Base-by-base conservation (phyloP, 2,329 filamentous ascomycete genomes). In the Nigrospora oryzae region DNA sequence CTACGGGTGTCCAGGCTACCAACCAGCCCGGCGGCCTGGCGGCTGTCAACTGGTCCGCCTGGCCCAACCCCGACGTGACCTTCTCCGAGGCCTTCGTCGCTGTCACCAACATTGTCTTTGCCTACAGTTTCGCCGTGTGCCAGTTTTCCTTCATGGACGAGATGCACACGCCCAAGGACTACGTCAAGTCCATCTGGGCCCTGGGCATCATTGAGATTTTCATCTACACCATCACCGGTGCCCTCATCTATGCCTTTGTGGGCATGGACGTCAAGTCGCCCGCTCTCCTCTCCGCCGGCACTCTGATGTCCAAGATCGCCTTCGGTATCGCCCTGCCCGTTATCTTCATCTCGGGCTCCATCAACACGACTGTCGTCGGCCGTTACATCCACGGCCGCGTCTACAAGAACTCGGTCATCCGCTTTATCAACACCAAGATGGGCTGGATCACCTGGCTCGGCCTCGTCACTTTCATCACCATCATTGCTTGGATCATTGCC, bases 401-500 rank as follows among this genome's bases (percentile, higher is more conserved):
- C n/a, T 63, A 59, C 50, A 48, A 45, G 36, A 49, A 61, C 53
- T 56, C 55, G 12, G 50, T 60, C 43, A 55, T 51, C 14, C 58
- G 56, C 12, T 63, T 58, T 50, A 61, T 63, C 51, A 63, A 63
- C 50, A 62, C 59, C 40, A 48, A 52, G 19, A 61, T 55, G 49
- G 60, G 59, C 28, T 63, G 60, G 60, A 48, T 49, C 23, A 55
- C 59, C 23, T 86, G 85, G 85, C 56, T 81, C 13, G 65, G 47
- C 3, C 76, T 89, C 11, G 74, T 80, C 28, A 61, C 71, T 1
- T 51, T 60, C 40, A 60, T 83, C 37, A 89, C 84, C 67, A 42
- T 83, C 11, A 43, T 84, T 12, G 81, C 81, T 4, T 89, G 81
- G 74, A 60, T 89, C 52, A 81, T 89, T 51, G 84, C 84, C 13